phyloP scores from a whole-genome alignment of 305 asterid species.

The Petunia hybrid region DNA sequence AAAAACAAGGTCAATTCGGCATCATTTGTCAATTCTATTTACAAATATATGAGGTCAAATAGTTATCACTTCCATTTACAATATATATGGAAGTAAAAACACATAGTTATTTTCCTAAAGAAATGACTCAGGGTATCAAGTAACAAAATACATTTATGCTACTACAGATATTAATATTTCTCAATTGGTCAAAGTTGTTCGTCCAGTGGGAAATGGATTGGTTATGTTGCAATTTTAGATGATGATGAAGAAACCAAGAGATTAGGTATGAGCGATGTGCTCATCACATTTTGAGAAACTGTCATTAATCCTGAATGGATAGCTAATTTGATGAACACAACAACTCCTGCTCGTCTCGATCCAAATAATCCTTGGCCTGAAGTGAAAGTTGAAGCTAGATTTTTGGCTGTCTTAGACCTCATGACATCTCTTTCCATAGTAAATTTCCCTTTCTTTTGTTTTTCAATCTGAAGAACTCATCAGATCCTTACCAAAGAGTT shows the following conservation, averaged over 20 bases:
- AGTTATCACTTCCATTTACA: no score
- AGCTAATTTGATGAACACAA: slow-evolving; percentile 58
- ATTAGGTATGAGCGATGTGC: slow-evolving; percentile 57
- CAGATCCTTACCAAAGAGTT: no score
- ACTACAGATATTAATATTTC: slow-evolving; percentile 37
- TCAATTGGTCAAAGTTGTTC: no score
- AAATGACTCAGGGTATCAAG: slow-evolving; percentile 36
- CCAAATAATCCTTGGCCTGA: slow-evolving; percentile 53
- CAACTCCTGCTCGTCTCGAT: slow-evolving; percentile 56
- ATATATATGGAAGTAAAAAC: no score
- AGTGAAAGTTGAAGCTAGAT: slow-evolving; percentile 60
- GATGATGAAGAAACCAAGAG: slow-evolving; percentile 35
- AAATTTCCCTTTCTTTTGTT: no score
- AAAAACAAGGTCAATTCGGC: no score
- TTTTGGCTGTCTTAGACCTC: slow-evolving; percentile 23
- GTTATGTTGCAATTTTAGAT: slow-evolving; percentile 29
- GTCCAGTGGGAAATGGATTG: no score
- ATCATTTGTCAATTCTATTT: no score
- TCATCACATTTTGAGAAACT: slow-evolving; percentile 58
- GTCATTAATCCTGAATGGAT: slow-evolving; percentile 58
- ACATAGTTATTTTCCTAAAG: no score
- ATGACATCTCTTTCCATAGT: no score
- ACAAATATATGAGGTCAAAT: no score
- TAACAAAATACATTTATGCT: slow-evolving; percentile 60
- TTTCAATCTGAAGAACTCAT: no score